Evolutionary conservation across 2,329 filamentous ascomycete species (phyloP).

Genomic region (Samsoniella hepiali): DNA sequence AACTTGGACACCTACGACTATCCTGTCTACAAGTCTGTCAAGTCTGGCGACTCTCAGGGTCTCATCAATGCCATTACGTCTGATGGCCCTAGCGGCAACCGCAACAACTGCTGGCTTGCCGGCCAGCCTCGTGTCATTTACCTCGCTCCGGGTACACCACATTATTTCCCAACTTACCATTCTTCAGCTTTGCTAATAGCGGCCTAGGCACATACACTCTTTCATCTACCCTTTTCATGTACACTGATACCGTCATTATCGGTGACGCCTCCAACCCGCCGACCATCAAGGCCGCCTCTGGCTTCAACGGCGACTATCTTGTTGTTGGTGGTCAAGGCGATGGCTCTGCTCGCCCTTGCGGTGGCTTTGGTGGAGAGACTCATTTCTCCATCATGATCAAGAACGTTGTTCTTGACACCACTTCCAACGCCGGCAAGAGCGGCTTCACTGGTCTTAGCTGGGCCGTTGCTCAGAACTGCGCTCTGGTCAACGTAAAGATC

Average conservation of each 20-base stretch:
- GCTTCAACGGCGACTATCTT: constrained; percentile 56
- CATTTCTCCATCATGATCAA: constrained; percentile 25
- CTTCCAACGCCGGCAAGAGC: constrained; percentile 19
- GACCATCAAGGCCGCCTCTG: constrained; percentile 63
- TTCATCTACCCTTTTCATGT: constrained; percentile 19
- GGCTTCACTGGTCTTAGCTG: constrained; percentile 23
- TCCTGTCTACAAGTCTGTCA: constrained; percentile 23
- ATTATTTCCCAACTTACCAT: background rate
- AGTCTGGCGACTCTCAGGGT: constrained; percentile 14
- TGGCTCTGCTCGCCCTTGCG: constrained; percentile 16
- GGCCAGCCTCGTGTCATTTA: constrained; percentile 24
- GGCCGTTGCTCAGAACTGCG: constrained; percentile 24
- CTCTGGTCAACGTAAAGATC: constrained; percentile 22
- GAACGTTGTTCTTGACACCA: constrained; percentile 24
- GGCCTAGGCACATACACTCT: constrained; percentile 22
- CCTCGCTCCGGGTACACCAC: constrained; percentile 21
- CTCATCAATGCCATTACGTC: constrained; percentile 9
- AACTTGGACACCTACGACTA: constrained; percentile 22
- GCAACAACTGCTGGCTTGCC: constrained; percentile 23
- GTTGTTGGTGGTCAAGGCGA: constrained; percentile 23
- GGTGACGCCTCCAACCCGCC: constrained; percentile 70
- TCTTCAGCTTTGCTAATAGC: background rate
- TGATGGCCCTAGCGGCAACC: constrained; percentile 20
- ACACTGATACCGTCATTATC: constrained; percentile 68
- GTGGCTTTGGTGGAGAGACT: constrained; percentile 23